Percentiles rank a stretch among this genome's conserved stretches.
These are phyloP conservation scores for Cladorrhinum sp. DNA, from an alignment of 2,329 filamentous ascomycete genomes.

Conservation along the genomic window DNA sequence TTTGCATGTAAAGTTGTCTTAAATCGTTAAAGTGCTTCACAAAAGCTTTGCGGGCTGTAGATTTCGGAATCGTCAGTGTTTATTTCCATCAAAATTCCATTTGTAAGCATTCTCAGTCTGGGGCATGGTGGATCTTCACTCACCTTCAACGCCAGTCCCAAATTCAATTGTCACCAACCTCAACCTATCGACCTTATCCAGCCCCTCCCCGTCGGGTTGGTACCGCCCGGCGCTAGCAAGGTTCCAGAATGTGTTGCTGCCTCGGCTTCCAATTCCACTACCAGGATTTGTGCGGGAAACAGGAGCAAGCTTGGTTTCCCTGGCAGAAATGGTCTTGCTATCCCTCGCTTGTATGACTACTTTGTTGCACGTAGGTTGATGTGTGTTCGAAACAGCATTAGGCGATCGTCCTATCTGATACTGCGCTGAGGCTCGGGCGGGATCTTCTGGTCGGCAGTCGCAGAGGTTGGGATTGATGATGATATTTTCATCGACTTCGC, in stretches of 20 bases:
- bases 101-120: not conserved
- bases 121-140: too few relatives aligned
- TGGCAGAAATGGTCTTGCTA: slow-evolving; percentile 1
- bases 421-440: not conserved
- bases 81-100: too few relatives aligned
- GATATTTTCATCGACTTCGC: slow-evolving; percentile 11
- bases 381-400: not conserved
- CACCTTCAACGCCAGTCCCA: slow-evolving; percentile 1
- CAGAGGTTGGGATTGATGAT: slow-evolving; percentile 14
- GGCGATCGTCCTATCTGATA: not conserved
- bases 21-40: not conserved
- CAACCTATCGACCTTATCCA: not conserved
- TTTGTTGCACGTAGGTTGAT: not conserved
- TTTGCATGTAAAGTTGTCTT: not conserved
- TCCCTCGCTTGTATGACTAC: not conserved
- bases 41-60: not conserved
- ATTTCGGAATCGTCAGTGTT: too few relatives aligned
- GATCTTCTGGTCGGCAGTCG: slow-evolving; percentile 6
- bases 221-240: slow-evolving; percentile 1
- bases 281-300: not conserved
- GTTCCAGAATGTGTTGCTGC: not conserved
- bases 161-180: slow-evolving; percentile 6
- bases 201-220: not conserved
- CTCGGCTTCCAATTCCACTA: not conserved
- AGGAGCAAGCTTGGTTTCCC: not conserved